Percentiles rank a stretch among this genome's conserved stretches.
These are phyloP conservation scores for Podospora pseudocomata DNA, from an alignment of 495 filamentous ascomycete genomes.

Conservation along the genomic window DNA sequence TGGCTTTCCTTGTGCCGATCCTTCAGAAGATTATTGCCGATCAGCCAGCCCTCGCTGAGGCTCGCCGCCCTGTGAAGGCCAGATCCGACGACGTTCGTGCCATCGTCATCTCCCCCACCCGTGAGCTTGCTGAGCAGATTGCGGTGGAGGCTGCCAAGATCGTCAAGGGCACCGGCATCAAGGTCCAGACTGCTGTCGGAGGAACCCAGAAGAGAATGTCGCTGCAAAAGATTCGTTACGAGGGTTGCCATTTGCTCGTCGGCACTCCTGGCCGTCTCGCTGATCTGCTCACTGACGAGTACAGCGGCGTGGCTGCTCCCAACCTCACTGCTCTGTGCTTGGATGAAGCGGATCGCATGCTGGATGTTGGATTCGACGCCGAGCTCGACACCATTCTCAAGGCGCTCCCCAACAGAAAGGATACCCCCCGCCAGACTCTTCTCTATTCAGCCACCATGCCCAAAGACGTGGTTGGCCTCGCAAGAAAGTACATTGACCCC, in stretches of 20 bases:
- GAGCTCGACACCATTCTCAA: constrained; percentile 69
- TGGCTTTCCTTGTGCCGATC: constrained; percentile 76
- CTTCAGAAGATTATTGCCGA: constrained; percentile 66
- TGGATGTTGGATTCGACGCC: constrained; percentile 84
- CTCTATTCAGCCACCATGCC: constrained; percentile 94
- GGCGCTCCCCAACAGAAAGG: constrained; percentile 56
- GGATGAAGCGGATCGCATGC: constrained; percentile 89
- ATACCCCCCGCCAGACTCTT: constrained; percentile 76
- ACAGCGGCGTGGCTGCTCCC: constrained; percentile 64
- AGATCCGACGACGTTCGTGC: constrained; percentile 70
- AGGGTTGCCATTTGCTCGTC: constrained; percentile 87
- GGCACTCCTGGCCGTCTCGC: constrained; percentile 86
- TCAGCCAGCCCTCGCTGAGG: constrained; percentile 48
- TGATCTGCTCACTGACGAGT: constrained; percentile 73
- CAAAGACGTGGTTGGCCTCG: constrained; percentile 73
- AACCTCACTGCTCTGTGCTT: constrained; percentile 76
- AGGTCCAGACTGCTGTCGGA: constrained; percentile 84
- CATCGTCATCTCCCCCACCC: constrained; percentile 89
- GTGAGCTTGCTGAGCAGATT: constrained; percentile 95
- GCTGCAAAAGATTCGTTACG: constrained; percentile 57
- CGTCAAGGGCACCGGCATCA: constrained; percentile 59
- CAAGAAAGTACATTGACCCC: constrained; percentile 50
- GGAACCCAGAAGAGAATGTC: constrained; percentile 69
- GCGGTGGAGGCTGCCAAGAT: constrained; percentile 74
- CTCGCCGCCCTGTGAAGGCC: constrained; percentile 27